A percentile compares a stretch with the other conserved stretches of the same genome.
Evolutionary conservation across 2,329 filamentous ascomycete genomes (phyloP).

Genomic region (Dothidotthia symphoricarpi): DNA sequence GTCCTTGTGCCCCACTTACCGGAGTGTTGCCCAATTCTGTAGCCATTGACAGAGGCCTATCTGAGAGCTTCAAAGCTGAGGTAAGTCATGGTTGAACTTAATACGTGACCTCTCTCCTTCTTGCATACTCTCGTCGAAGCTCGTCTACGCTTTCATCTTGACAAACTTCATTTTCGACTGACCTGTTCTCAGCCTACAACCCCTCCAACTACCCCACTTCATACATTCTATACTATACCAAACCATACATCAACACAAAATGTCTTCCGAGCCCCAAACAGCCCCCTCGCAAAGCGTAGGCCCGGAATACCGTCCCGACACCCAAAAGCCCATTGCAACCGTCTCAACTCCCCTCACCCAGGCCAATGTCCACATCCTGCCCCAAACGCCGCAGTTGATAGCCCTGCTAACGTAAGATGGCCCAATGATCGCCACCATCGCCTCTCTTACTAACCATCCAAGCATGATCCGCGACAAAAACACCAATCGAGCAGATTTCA

Average conservation of each 20-base stretch:
- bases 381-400: constrained; percentile 95
- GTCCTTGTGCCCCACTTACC: constrained; percentile 10
- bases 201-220: constrained; percentile 1
- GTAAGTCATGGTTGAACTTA: too few species aligned
- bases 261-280: constrained; percentile 30
- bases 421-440: too few species aligned
- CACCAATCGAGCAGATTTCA: constrained; percentile 92
- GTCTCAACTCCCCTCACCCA: constrained; percentile 79
- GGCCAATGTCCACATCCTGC: constrained; percentile 84
- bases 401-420: constrained; percentile 86
- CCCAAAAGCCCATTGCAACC: constrained; percentile 80
- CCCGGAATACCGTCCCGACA: constrained; percentile 71
- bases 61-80: not conserved
- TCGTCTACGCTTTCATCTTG: not conserved
- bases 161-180: not conserved
- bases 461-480: constrained; percentile 94
- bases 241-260: constrained; percentile 5
- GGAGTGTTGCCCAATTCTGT: constrained; percentile 10
- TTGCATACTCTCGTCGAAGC: not conserved
- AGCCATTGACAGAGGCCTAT: not conserved
- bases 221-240: not conserved
- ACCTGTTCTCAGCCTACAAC: not conserved
- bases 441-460: not conserved
- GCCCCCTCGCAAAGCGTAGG: constrained; percentile 65
- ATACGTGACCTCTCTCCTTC: not conserved